Base-by-base conservation (phyloP, 371 early-diverging fungal species). In the Mortierella sp. region DNA sequence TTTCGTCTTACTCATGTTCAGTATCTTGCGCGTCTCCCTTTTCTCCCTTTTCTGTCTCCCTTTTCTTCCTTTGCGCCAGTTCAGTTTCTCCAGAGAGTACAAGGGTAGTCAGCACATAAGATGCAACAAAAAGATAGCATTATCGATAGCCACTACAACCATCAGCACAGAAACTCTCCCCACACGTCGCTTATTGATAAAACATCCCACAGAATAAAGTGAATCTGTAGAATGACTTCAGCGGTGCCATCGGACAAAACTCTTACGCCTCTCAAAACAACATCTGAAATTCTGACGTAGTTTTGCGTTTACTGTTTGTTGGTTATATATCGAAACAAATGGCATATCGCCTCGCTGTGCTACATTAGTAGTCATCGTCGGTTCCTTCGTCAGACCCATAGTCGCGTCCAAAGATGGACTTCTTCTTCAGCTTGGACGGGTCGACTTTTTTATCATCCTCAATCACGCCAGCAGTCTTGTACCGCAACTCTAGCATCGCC, bases 401-500 rank as follows among this genome's bases (percentile, higher is more conserved):
- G 74, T 82, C 81, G 51, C 80, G 72, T 21, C 78, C 78, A 80
- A 80, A 87, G 78, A 87, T 87, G 4, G 83, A 82, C 71, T 80
- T 82, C 72, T 80, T 80, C 49, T 75, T 80, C 49, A 75, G 54
- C 11, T 82, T 80, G 74, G 73, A 65, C 16, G 48, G 56, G 29
- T 82, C 81, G 46, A 74, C 75, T 77, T 87, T 87, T 32, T 58
- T 83, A 14, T 87, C 81, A 29, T 82, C 78, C 70, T 87, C 87
- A 58, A 87, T 83, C 56, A 87, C 83, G 14, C 87, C 87, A 21
- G 41, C 83, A 41, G 80, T 82, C 78, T 87, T 87, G 70, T 97
- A 88, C 49, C 98, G 92, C 65, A 91, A 84, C 86, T 98, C 98
- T 11, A 99, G 89, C 54, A 90, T 75, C 10, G 93, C 88, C 3